Evolutionary conservation across 768 basidiomycete species (phyloP), one percentile per base, ranked within the genome.

Genomic region (Filobasidium wieringae): DNA sequence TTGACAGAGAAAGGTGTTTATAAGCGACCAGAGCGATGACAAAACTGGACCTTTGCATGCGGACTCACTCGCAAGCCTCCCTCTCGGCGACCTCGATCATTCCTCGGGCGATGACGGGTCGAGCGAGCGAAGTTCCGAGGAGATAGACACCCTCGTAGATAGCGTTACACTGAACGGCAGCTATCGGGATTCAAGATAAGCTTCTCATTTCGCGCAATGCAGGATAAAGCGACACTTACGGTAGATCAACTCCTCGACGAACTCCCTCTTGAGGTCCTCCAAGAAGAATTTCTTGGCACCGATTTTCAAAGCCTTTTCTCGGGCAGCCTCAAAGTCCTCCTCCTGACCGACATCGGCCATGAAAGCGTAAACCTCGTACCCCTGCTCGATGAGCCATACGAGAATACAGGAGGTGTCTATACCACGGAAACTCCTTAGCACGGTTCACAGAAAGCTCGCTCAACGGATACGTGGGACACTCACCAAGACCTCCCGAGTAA

Each of bases 81-180:
- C 78, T 78, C 37, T 86, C 88, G 19, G 93, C 95, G 53, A 87
- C 79, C 34, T 85, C 84, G 60, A 99, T 97, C 95, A 99, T 99
- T 27, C 92, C 93, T 62, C 95, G 90, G 55, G 95, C 91, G 72
- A 97, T 99, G 67, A 99, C 93, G 24, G 95, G 95, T 29, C 95
- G 88, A 52, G 95, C 93, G 52, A 99, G 85, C 8, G 93, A 96
- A 12, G 95, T 97, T 31, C 93, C 95, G 51, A 97, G 85, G 31
- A 97, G 85, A 77, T 97, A 99, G 54, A 97, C 88, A 68, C 88
- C 88, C 87, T 99, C 95, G 77, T 99, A 99, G 76, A 97, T 97
- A 77, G 86, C 87, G 76, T 99, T 99, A 60, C 89, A 90, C 77
- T 99, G 95, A 14, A 99, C 84, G 41, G 95, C 93, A 26, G 95